phyloP scores from a whole-genome alignment of 2,329 filamentous ascomycete species.

The Colletotrichum filicis region DNA sequence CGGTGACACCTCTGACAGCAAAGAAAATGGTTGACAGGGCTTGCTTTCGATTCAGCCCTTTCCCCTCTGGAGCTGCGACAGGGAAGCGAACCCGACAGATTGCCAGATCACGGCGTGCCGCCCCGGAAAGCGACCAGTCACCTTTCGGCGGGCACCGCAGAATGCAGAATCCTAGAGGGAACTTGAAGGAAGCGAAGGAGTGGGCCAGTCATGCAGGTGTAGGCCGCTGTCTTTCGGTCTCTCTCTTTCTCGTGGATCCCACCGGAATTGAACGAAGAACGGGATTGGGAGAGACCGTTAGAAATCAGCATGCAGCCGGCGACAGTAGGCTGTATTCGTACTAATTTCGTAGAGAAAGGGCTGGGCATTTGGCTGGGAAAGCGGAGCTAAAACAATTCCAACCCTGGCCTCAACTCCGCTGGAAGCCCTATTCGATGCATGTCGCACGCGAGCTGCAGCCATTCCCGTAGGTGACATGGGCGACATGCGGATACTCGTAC shows the following conservation, averaged over 20 bases:
- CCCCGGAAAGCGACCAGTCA: constrained; percentile 1
- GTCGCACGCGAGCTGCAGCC: not conserved
- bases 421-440: not conserved
- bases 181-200: not conserved
- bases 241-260: not conserved
- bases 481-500: too few species aligned
- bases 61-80: not conserved
- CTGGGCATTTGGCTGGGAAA: not conserved
- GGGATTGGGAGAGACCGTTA: not conserved
- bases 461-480: not conserved
- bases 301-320: not conserved
- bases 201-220: not conserved
- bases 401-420: not conserved
- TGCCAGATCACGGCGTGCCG: not conserved
- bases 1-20: not conserved
- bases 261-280: not conserved
- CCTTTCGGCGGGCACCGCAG: not conserved
- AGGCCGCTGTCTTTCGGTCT: not conserved
- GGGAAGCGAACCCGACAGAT: not conserved
- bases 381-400: not conserved
- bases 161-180: too few species aligned
- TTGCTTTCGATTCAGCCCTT: not conserved
- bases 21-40: not conserved
- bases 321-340: not conserved
- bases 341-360: not conserved